phyloP scores from a whole-genome alignment of 2,329 filamentous ascomycete species.

The Ceratocystis destructans region DNA sequence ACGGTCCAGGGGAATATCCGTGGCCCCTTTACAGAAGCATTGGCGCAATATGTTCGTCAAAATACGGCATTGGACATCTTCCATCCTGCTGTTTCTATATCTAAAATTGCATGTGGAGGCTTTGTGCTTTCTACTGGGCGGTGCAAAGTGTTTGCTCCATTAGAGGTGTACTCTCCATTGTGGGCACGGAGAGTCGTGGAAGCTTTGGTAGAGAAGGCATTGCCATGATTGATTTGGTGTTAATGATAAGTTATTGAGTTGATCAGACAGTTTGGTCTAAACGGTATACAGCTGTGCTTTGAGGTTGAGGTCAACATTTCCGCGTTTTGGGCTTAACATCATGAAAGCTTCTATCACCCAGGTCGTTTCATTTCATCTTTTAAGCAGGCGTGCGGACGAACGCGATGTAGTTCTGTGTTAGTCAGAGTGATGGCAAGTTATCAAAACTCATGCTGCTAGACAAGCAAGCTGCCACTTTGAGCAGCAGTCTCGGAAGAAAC shows the following conservation, averaged over 20 bases:
- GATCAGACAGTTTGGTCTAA: not conserved
- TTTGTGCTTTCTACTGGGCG: conserved; percentile 41
- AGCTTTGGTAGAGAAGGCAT: conserved; percentile 13
- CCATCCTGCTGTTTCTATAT: conserved; percentile 40
- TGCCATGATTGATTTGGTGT: not conserved
- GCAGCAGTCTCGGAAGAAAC: too few relatives aligned
- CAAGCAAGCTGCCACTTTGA: too few relatives aligned
- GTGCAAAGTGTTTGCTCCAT: conserved; percentile 34
- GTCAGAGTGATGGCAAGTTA: too few relatives aligned
- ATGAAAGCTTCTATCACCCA: too few relatives aligned
- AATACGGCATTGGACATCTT: conserved; percentile 43
- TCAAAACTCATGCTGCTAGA: too few relatives aligned
- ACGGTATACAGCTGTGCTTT: not conserved
- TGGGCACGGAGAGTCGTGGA: conserved; percentile 15
- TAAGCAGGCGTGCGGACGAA: too few relatives aligned
- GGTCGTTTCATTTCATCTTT: too few relatives aligned
- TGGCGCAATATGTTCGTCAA: conserved; percentile 37
- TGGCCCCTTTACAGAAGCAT: conserved; percentile 38
- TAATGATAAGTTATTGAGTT: not conserved
- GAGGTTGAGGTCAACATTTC: not conserved
- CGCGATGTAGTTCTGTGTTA: too few relatives aligned
- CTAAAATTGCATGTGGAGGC: conserved; percentile 41
- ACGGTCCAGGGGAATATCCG: conserved; percentile 16
- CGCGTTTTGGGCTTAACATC: too few relatives aligned
- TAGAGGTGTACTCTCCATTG: conserved; percentile 7